Evolutionary conservation across 257 asterid species (phyloP).

Genomic region (Salvia miltiorrhiza): DNA sequence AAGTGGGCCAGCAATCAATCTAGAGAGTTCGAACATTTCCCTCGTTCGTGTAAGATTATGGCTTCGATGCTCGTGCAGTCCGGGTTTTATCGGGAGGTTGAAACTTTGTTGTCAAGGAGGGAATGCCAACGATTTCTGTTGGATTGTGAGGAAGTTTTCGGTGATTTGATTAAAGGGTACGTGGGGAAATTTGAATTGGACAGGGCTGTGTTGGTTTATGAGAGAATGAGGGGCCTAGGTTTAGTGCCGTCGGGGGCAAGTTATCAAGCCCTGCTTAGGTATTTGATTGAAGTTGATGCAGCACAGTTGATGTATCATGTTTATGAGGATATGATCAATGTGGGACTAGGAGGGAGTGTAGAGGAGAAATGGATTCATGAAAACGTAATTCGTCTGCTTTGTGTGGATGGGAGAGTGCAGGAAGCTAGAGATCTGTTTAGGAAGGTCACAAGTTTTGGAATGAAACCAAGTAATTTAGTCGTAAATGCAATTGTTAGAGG

Average conservation of each 20-base stretch:
- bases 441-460: slow-evolving; percentile 33
- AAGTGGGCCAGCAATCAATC: slow-evolving; percentile 49
- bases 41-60: slow-evolving; percentile 64
- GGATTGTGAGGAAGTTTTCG: slow-evolving; percentile 69
- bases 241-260: slow-evolving; percentile 52
- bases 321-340: slow-evolving; percentile 49
- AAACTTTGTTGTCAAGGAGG: slow-evolving; percentile 55
- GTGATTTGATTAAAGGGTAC: slow-evolving; percentile 67
- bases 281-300: slow-evolving; percentile 50
- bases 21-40: slow-evolving; percentile 53
- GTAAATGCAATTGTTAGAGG: slow-evolving; percentile 46
- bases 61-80: slow-evolving; percentile 67
- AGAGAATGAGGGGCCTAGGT: slow-evolving; percentile 59
- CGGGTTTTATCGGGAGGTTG: slow-evolving; percentile 55
- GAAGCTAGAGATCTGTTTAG: slow-evolving; percentile 72
- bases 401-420: slow-evolving; percentile 68
- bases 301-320: slow-evolving; percentile 39
- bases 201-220: slow-evolving; percentile 47
- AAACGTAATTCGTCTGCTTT: slow-evolving; percentile 55
- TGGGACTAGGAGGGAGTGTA: slow-evolving; percentile 35
- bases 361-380: slow-evolving; percentile 45
- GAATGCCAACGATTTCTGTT: slow-evolving; percentile 49
- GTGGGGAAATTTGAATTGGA: slow-evolving; percentile 50
- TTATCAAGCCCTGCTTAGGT: slow-evolving; percentile 44
- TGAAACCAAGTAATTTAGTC: slow-evolving; percentile 44